These are phyloP conservation scores for Diaporthe caulivora DNA, from an alignment of 2,329 filamentous ascomycete species.

Conservation along the genomic window DNA sequence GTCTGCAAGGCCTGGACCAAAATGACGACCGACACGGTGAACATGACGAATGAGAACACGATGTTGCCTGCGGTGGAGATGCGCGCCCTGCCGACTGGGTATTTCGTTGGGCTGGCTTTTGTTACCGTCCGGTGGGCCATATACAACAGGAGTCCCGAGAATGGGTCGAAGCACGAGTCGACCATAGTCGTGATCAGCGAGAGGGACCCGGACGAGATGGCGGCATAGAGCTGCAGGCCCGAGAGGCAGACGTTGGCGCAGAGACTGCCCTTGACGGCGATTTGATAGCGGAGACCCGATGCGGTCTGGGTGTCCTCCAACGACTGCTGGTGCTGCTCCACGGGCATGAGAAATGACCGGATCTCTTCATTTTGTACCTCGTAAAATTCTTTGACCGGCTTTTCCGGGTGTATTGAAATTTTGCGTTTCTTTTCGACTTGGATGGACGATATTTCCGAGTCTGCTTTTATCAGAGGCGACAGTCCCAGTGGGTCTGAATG, in stretches of 20 bases:
- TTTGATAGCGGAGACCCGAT: slow-evolving; percentile 81
- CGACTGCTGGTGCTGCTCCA: slow-evolving; percentile 88
- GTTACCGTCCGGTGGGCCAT: slow-evolving; percentile 89
- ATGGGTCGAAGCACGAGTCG: slow-evolving; percentile 91
- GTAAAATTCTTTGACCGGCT: slow-evolving; percentile 81
- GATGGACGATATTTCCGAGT: slow-evolving; percentile 16
- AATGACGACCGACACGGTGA: slow-evolving; percentile 87
- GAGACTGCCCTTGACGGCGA: slow-evolving; percentile 76
- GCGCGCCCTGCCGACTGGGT: slow-evolving; percentile 91
- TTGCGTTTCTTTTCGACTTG: slow-evolving; percentile 23
- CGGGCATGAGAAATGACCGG: slow-evolving; percentile 88
- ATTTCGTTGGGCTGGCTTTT: slow-evolving; percentile 85
- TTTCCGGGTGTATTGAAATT: slow-evolving; percentile 4
- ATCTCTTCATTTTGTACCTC: slow-evolving; percentile 93
- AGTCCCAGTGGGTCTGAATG: slow-evolving; percentile 31
- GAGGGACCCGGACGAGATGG: slow-evolving; percentile 87
- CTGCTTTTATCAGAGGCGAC: slow-evolving; percentile 28
- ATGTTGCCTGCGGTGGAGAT: slow-evolving; percentile 98
- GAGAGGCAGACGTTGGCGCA: slow-evolving; percentile 84
- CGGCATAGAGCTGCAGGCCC: slow-evolving; percentile 87
- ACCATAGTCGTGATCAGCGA: slow-evolving; percentile 98
- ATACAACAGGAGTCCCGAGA: slow-evolving; percentile 89
- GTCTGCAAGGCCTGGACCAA: slow-evolving; percentile 87
- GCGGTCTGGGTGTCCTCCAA: slow-evolving; percentile 84
- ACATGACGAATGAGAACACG: slow-evolving; percentile 96